phyloP scores from a whole-genome alignment of 352 stramenopile genomes.

The Globisporangium cystogenes region DNA sequence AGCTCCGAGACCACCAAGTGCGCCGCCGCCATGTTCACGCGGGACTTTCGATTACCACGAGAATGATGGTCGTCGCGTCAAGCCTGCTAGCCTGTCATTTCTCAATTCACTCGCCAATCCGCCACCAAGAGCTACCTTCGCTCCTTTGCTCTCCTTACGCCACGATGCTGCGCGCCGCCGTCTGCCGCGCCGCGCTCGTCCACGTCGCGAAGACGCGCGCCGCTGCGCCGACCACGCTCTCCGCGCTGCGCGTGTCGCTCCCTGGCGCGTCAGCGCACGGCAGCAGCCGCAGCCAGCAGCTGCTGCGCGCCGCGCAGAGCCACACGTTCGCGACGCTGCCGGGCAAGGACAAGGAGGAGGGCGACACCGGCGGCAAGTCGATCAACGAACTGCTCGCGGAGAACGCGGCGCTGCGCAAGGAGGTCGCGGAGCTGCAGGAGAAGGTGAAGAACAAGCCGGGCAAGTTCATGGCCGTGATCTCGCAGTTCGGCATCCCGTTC shows the following conservation, averaged over 20 bases:
- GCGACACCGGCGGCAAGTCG: constrained; percentile 32
- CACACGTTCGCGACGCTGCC: constrained; percentile 51
- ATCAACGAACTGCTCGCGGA: constrained; percentile 72
- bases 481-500: constrained; percentile 85
- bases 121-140: background rate
- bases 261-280: background rate
- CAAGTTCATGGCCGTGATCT: constrained; percentile 72
- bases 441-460: constrained; percentile 63
- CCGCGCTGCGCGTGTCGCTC: constrained; percentile 13
- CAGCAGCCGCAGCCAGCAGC: background rate
- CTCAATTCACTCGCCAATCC: background rate
- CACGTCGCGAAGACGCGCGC: constrained; percentile 2
- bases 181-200: constrained; percentile 9
- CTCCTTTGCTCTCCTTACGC: background rate
- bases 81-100: background rate
- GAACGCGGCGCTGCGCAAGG: constrained; percentile 68
- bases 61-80: background rate
- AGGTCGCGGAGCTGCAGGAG: constrained; percentile 54
- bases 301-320: constrained; percentile 25
- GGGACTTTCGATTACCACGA: background rate
- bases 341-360: constrained; percentile 21
- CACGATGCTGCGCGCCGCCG: constrained; percentile 12
- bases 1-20: background rate
- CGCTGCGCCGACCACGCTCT: constrained; percentile 1
- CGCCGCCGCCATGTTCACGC: background rate